Evolutionary conservation across 176 grass and related monocot species (phyloP).

Genomic region (Avena eriantha): DNA sequence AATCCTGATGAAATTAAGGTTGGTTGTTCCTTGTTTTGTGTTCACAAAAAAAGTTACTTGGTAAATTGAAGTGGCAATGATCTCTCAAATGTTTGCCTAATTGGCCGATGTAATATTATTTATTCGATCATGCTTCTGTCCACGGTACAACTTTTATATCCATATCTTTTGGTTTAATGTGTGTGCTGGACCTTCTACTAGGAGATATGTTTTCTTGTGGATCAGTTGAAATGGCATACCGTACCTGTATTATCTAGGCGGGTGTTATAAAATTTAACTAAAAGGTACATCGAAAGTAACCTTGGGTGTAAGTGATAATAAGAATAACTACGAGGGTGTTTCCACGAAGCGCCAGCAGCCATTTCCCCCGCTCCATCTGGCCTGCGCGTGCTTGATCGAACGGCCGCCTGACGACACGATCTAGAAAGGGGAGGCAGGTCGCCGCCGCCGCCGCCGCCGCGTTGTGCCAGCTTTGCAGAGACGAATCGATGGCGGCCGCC

Average conservation of each 20-base stretch:
- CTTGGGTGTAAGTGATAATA: neutral
- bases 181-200: too few species aligned
- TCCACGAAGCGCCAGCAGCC: neutral
- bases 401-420: neutral
- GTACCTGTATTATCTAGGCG: too few species aligned
- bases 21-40: neutral
- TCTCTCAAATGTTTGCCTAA: neutral
- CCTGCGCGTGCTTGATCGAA: constrained; percentile 22
- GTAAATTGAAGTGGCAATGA: neutral
- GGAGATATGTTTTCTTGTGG: too few species aligned
- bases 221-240: too few species aligned
- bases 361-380: neutral
- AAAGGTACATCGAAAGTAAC: too few species aligned
- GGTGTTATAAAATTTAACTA: too few species aligned
- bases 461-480: neutral
- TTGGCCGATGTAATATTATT: too few species aligned
- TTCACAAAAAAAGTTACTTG: neutral
- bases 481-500: constrained; percentile 37
- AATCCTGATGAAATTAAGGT: neutral
- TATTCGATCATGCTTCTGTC: too few species aligned
- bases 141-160: too few species aligned
- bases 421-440: neutral
- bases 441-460: neutral
- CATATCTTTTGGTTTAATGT: too few species aligned
- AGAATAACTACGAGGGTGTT: neutral